Evolutionary conservation across 805 yeast genomes (phyloP).

Genomic region (Yamadazyma phyllophila): DNA sequence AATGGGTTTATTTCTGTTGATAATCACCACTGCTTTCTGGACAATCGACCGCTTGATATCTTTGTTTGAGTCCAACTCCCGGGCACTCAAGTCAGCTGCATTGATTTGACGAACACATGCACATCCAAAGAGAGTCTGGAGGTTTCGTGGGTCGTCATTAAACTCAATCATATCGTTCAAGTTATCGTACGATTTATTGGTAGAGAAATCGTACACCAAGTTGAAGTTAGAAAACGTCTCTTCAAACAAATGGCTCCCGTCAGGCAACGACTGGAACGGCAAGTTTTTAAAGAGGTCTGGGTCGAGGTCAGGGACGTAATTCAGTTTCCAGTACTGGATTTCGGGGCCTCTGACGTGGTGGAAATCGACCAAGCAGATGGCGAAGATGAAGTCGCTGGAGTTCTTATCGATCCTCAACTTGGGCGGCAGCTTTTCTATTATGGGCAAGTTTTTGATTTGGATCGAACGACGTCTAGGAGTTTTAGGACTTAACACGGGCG

Average conservation of each 20-base stretch:
- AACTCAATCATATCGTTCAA: constrained; percentile 32
- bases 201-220: constrained; percentile 62
- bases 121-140: constrained; percentile 84
- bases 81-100: constrained; percentile 51
- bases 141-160: constrained; percentile 39
- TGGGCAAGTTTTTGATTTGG: constrained; percentile 39
- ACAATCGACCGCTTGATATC: constrained; percentile 83
- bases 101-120: constrained; percentile 86
- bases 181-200: constrained; percentile 45
- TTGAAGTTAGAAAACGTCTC: constrained; percentile 93
- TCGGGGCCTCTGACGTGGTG: constrained; percentile 94
- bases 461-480: constrained; percentile 23
- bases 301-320: constrained; percentile 34
- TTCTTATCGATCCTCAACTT: constrained; percentile 11
- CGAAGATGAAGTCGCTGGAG: constrained; percentile 55
- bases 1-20: constrained; percentile 76
- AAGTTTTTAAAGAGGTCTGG: constrained; percentile 71
- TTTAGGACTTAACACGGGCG: constrained; percentile 8
- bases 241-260: constrained; percentile 90
- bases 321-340: constrained; percentile 79
- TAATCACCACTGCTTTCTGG: constrained; percentile 86
- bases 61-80: constrained; percentile 45
- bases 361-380: constrained; percentile 87
- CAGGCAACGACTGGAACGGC: constrained; percentile 95
- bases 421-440: constrained; percentile 17